These are phyloP conservation scores for Puccinia novopanici DNA, from an alignment of 1,284 basidiomycete species.

Conservation along the genomic window DNA sequence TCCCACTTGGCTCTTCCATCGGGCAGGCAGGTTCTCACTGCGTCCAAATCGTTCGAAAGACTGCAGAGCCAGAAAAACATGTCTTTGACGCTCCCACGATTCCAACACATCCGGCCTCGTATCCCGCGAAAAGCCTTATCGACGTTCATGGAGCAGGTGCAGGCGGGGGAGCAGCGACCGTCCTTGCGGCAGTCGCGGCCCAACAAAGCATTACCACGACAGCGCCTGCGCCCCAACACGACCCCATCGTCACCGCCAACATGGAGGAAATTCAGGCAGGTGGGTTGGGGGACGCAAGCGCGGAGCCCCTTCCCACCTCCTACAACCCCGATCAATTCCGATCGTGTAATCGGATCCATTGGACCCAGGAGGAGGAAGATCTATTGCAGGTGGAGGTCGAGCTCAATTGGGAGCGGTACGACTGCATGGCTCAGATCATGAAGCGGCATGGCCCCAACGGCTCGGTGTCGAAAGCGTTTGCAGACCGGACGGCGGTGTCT, in stretches of 20 bases:
- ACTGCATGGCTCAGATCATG: slow-evolving; percentile 50
- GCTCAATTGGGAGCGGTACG: slow-evolving; percentile 36
- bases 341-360: slow-evolving; percentile 46
- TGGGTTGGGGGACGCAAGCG: neutral
- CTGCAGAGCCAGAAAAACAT: neutral
- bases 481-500: slow-evolving; percentile 43
- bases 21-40: neutral
- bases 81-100: neutral
- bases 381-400: slow-evolving; percentile 39
- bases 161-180: slow-evolving; percentile 43
- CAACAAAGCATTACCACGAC: neutral
- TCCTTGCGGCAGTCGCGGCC: slow-evolving; percentile 16
- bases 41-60: neutral
- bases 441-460: slow-evolving; percentile 47
- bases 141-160: slow-evolving; percentile 44
- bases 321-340: slow-evolving; percentile 47
- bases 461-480: slow-evolving; percentile 36
- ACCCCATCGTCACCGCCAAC: neutral
- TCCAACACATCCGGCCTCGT: neutral
- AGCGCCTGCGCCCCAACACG: neutral
- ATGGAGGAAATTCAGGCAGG: neutral
- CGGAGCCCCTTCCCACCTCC: neutral
- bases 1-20: neutral
- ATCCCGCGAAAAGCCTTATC: neutral
- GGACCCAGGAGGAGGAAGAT: slow-evolving; percentile 49